Evolutionary conservation across 371 early-diverging fungal species (phyloP).

Genomic region (Lichtheimia corymbifera): DNA sequence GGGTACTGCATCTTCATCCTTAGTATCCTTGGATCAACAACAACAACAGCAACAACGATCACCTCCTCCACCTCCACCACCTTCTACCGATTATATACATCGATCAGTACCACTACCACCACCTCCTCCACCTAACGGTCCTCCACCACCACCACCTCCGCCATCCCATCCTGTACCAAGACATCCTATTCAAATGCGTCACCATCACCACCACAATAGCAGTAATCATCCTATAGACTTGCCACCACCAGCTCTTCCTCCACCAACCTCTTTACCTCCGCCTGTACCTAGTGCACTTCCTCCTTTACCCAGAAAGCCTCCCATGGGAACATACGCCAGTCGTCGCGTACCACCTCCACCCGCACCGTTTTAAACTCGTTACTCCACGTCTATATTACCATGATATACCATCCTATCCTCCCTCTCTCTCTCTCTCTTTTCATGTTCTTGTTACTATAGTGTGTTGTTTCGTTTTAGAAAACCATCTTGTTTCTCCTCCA

Average conservation of each 20-base stretch:
- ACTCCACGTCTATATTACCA: too few species aligned
- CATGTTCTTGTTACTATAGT: constrained; percentile 1
- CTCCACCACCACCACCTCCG: constrained; percentile 10
- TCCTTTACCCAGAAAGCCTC: constrained; percentile 14
- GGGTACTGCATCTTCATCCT: constrained; percentile 29
- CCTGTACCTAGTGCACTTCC: constrained; percentile 30
- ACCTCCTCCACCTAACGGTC: neutral
- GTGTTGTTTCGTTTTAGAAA: neutral
- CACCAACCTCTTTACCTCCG: constrained; percentile 30
- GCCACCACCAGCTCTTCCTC: constrained; percentile 23
- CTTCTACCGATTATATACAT: neutral
- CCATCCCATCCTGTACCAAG: constrained; percentile 22
- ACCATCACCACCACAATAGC: neutral
- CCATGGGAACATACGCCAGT: neutral
- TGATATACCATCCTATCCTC: too few species aligned
- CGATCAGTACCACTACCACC: constrained; percentile 5
- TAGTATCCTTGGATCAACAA: constrained; percentile 11
- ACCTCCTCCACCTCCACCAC: constrained; percentile 5
- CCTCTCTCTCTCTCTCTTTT: neutral
- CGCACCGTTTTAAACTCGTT: too few species aligned
- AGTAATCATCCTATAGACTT: constrained; percentile 4
- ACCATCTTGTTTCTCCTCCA: neutral
- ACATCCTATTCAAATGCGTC: neutral
- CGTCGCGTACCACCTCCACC: neutral
- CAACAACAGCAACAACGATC: neutral